Conservation (phyloP, 805 yeast genomes). For the Spathaspora sp. region DNA sequence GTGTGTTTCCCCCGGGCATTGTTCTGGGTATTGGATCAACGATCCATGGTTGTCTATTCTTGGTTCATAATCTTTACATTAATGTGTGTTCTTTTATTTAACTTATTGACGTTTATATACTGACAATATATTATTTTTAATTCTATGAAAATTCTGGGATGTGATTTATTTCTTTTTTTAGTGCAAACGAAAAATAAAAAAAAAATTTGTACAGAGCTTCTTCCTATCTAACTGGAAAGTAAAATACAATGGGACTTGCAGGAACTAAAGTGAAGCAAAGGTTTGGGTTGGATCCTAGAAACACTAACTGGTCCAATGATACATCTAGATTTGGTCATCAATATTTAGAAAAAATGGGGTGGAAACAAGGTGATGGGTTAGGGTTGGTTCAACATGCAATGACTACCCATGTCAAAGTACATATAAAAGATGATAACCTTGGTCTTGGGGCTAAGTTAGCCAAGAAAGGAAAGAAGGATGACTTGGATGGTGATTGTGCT, state of each 20-base stretch:
- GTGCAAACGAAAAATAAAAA: neutral
- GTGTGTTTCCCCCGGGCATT: conserved; percentile 27
- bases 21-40: conserved; percentile 41
- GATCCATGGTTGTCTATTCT: conserved; percentile 45
- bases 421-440: conserved; percentile 72
- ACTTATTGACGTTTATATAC: neutral
- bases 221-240: neutral
- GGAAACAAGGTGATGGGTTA: conserved; percentile 89
- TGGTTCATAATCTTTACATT: conserved; percentile 16
- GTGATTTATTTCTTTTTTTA: neutral
- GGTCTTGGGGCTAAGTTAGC: conserved; percentile 88
- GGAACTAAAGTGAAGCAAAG: conserved; percentile 78
- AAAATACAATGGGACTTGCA: conserved; percentile 67
- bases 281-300: conserved; percentile 90
- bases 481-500: conserved; percentile 74
- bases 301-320: conserved; percentile 91
- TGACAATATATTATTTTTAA: neutral
- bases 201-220: neutral
- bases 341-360: conserved; percentile 77
- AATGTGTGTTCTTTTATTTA: neutral
- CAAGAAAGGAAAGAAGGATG: conserved; percentile 56
- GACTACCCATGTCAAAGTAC: conserved; percentile 79
- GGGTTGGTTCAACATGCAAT: conserved; percentile 67
- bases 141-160: neutral
- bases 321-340: conserved; percentile 82